A percentile compares a stretch with the other conserved stretches of the same genome.
Evolutionary conservation across 2,329 filamentous ascomycete species (phyloP).

Genomic region (Fusarium pilosicola): DNA sequence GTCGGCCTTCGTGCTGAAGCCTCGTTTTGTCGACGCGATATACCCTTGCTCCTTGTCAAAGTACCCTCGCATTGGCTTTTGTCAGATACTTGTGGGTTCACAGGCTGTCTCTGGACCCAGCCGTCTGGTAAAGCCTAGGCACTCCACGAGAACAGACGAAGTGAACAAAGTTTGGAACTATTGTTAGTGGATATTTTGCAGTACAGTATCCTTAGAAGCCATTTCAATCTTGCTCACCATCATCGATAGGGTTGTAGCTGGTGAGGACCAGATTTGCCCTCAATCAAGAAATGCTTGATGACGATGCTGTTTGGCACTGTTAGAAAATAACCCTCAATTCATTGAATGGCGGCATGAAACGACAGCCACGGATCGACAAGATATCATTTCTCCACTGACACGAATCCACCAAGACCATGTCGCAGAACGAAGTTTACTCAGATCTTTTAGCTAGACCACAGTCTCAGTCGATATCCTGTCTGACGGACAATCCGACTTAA

Average conservation of each 20-base stretch:
- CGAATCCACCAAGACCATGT: not conserved
- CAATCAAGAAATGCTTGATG: not conserved
- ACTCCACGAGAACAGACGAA: not conserved
- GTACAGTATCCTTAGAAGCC: not conserved
- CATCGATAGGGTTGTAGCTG: not conserved
- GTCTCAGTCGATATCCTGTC: slow-evolving; percentile 5
- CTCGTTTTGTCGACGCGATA: slow-evolving; percentile 15
- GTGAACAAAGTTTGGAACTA: slow-evolving; percentile 2
- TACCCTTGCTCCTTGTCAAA: slow-evolving; percentile 2
- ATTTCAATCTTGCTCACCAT: not conserved
- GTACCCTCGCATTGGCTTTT: not conserved
- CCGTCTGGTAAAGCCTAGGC: slow-evolving; percentile 16
- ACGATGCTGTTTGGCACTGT: not conserved
- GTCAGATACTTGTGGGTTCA: not conserved
- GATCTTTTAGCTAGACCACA: not conserved
- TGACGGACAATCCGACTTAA: not conserved
- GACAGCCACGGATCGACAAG: not conserved
- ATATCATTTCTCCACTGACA: slow-evolving; percentile 3
- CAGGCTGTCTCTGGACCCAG: slow-evolving; percentile 18
- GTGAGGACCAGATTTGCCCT: not conserved
- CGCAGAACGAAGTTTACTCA: not conserved
- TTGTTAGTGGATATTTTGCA: not conserved
- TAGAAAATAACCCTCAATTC: not conserved
- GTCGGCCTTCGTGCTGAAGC: slow-evolving; percentile 18
- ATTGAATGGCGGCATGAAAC: not conserved